phyloP scores from a whole-genome alignment of 306 rosid species.

The Abrus pulchellus region DNA sequence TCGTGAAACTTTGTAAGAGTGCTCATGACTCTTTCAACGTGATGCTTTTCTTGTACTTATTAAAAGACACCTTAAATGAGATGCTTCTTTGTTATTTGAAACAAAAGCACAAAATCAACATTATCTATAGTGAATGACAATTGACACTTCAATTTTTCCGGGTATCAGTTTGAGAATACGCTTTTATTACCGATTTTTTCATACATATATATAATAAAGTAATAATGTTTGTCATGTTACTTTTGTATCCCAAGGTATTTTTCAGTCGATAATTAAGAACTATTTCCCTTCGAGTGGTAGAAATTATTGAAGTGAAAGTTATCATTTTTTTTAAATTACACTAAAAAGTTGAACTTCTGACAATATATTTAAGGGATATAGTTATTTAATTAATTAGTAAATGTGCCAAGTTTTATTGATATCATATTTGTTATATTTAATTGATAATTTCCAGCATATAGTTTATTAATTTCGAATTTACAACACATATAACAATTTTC shows the following conservation, averaged over 20 bases:
- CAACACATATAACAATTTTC: background rate
- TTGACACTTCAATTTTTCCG: background rate
- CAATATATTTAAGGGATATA: too few relatives aligned
- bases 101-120: slow-evolving; percentile 20
- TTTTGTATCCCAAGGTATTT: too few relatives aligned
- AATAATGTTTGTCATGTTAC: too few relatives aligned
- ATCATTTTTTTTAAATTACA: too few relatives aligned
- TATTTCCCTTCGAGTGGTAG: too few relatives aligned
- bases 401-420: too few relatives aligned
- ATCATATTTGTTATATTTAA: too few relatives aligned
- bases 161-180: background rate
- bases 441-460: background rate
- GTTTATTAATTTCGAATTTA: background rate
- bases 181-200: background rate
- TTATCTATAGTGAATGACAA: background rate
- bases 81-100: slow-evolving; percentile 23
- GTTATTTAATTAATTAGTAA: too few relatives aligned
- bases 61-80: slow-evolving; percentile 44
- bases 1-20: slow-evolving; percentile 36
- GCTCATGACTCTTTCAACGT: slow-evolving; percentile 41
- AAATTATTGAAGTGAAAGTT: too few relatives aligned
- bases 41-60: slow-evolving; percentile 50
- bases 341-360: too few relatives aligned
- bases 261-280: too few relatives aligned
- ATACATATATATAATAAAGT: background rate